Percentiles rank a stretch among this genome's conserved stretches.
Evolutionary conservation across 192 early-diverging fungal species (phyloP).

Genomic region (Podila minutissima): DNA sequence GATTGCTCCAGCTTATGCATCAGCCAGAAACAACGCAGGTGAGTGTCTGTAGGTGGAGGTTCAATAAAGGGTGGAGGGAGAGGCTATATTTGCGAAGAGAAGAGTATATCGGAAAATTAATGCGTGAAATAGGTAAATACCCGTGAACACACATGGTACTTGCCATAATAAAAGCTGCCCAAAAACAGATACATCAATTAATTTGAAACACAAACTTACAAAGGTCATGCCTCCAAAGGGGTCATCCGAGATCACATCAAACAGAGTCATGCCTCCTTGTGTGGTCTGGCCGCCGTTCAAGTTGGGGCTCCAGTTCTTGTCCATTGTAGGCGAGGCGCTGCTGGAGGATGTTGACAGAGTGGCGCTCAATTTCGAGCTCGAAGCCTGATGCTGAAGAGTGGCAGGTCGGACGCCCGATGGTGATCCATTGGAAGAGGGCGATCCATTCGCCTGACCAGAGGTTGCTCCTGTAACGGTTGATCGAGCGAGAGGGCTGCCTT

Average conservation of each 20-base stretch:
- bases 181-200: neutral
- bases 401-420: constrained; percentile 17
- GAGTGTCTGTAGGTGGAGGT: constrained; percentile 37
- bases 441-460: constrained; percentile 4
- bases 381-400: constrained; percentile 21
- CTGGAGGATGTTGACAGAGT: constrained; percentile 2
- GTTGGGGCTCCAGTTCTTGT: constrained; percentile 36
- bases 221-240: constrained; percentile 37
- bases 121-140: neutral
- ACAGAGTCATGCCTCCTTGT: constrained; percentile 37
- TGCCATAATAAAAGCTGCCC: neutral
- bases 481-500: constrained; percentile 21
- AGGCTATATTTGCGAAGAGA: constrained; percentile 12
- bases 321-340: constrained; percentile 23
- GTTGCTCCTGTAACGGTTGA: constrained; percentile 14
- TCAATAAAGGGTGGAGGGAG: constrained; percentile 36
- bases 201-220: constrained; percentile 19
- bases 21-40: constrained; percentile 54
- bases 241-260: constrained; percentile 45
- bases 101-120: neutral
- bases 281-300: neutral
- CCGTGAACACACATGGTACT: neutral
- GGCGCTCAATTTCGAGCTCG: constrained; percentile 31
- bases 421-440: constrained; percentile 12
- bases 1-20: constrained; percentile 53